A percentile compares a stretch with the other conserved stretches of the same genome.
Evolutionary conservation across 352 stramenopile genomes (phyloP).

Genomic region (Pythium utonaiense): DNA sequence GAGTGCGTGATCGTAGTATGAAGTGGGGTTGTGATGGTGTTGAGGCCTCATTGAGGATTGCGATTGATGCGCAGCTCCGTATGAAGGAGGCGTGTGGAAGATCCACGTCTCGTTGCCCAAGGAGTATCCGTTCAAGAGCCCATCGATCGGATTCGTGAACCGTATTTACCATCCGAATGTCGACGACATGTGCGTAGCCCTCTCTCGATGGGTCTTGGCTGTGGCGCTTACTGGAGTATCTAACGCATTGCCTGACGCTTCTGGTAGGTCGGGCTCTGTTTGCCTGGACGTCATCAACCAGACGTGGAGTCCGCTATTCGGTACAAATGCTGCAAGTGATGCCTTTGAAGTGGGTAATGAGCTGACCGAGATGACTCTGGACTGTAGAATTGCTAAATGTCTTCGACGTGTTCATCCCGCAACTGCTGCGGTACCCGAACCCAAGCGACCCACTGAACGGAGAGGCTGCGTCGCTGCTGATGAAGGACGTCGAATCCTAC

Average conservation of each 20-base stretch:
- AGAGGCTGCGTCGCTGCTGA: slow-evolving; percentile 85
- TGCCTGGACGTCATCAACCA: slow-evolving; percentile 95
- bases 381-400: slow-evolving; percentile 88
- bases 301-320: slow-evolving; percentile 93
- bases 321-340: slow-evolving; percentile 32
- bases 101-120: slow-evolving; percentile 91
- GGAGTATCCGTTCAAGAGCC: slow-evolving; percentile 93
- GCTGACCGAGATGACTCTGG: not conserved
- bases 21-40: not conserved
- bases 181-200: slow-evolving; percentile 79
- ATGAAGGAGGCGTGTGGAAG: slow-evolving; percentile 91
- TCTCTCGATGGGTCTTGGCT: not conserved
- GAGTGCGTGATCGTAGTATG: slow-evolving; percentile 40
- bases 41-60: slow-evolving; percentile 2
- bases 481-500: slow-evolving; percentile 87
- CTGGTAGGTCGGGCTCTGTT: slow-evolving; percentile 90
- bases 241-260: too few species aligned
- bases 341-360: slow-evolving; percentile 2
- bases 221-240: too few species aligned
- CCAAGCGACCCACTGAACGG: slow-evolving; percentile 90
- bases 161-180: slow-evolving; percentile 93
- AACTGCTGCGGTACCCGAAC: slow-evolving; percentile 92
- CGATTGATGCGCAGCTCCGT: slow-evolving; percentile 53
- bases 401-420: slow-evolving; percentile 92
- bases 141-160: slow-evolving; percentile 92